Percentiles rank a stretch among this genome's conserved stretches.
Conservation (phyloP, 106 monocot genomes). For the Gastrodia elata region DNA sequence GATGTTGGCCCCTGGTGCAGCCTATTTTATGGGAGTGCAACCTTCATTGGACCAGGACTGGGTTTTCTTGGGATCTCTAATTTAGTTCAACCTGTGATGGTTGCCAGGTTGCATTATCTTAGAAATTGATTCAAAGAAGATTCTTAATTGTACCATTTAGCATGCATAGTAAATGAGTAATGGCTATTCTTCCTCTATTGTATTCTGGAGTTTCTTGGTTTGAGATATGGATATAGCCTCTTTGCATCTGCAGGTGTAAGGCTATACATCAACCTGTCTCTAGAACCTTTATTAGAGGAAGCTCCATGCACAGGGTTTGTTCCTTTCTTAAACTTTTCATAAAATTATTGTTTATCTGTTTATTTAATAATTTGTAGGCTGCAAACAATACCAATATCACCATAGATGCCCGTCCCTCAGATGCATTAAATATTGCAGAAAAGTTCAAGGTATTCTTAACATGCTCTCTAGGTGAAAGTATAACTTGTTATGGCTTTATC, state of each 20-base stretch:
- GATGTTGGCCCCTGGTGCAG: not conserved
- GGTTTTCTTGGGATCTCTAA: not conserved
- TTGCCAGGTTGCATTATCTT: slow-evolving; percentile 1
- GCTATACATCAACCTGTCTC: not conserved
- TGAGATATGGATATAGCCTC: not conserved
- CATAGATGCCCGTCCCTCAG: slow-evolving; percentile 58
- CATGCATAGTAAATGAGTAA: not conserved
- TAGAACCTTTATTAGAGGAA: not conserved
- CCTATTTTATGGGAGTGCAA: not conserved
- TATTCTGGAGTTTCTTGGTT: not conserved
- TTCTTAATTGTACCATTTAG: not conserved
- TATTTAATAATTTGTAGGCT: slow-evolving; percentile 20
- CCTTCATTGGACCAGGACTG: not conserved
- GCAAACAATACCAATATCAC: slow-evolving; percentile 19
- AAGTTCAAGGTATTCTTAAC: slow-evolving; percentile 38
- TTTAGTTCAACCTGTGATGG: not conserved
- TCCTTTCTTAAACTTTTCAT: not conserved
- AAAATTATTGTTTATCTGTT: not conserved
- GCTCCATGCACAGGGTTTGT: not conserved
- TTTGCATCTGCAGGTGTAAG: not conserved
- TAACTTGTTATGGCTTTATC: not conserved
- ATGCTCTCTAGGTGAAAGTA: not conserved
- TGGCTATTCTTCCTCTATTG: not conserved
- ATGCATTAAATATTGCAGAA: slow-evolving; percentile 57
- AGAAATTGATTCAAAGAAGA: not conserved